Conservation (phyloP, 2,329 filamentous ascomycete genomes). For the Chalara sp. region DNA sequence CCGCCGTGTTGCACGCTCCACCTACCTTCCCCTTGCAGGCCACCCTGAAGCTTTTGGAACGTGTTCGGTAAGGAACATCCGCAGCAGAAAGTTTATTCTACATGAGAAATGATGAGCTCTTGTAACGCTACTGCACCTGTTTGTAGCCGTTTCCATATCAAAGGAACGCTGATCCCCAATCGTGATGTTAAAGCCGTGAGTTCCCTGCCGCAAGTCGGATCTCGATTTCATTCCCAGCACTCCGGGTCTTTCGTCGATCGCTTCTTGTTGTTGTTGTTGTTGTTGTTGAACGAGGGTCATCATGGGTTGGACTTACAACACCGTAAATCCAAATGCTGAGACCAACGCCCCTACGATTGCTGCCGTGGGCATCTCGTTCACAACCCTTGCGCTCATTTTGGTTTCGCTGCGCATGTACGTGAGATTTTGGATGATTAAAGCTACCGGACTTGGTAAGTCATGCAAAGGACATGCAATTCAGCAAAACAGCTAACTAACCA, state of each 20-base stretch:
- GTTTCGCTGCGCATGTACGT: constrained; percentile 30
- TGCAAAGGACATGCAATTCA: background rate
- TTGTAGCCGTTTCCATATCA: no score
- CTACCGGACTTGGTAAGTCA: constrained; percentile 28
- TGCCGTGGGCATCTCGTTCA: constrained; percentile 25
- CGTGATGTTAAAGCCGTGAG: no score
- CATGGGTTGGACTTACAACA: constrained; percentile 34
- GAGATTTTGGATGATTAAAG: constrained; percentile 28
- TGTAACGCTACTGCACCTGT: no score
- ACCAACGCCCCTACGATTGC: constrained; percentile 29
- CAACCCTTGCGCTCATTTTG: constrained; percentile 24
- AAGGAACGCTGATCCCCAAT: no score
- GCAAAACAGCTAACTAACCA: background rate
- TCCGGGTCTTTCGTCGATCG: background rate
- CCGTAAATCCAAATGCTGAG: constrained; percentile 25
- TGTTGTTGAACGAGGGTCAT: background rate
- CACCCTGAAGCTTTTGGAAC: no score
- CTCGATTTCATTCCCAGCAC: background rate
- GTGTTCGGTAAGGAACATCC: no score
- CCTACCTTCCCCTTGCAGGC: no score
- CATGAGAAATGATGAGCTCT: no score
- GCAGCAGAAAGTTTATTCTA: no score
- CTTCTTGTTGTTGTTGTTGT: background rate
- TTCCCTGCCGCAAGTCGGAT: no score
- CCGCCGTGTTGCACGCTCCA: no score